A percentile compares a stretch with the other conserved stretches of the same genome.
Evolutionary conservation across 306 rosid genomes (phyloP).

Genomic region (Castanea mollissima): DNA sequence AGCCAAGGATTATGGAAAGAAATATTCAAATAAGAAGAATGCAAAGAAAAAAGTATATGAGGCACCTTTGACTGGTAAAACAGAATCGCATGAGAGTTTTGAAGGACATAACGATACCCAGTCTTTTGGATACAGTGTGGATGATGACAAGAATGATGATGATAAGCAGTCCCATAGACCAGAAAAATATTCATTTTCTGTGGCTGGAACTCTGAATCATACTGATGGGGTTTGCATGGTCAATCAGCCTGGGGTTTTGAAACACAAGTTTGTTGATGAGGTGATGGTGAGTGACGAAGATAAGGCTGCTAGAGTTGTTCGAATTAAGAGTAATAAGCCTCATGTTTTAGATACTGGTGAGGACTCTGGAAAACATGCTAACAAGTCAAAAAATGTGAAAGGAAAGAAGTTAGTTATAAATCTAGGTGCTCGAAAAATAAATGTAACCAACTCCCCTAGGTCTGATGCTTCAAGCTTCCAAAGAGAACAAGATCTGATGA

Average conservation of each 20-base stretch:
- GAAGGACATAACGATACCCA: conserved; percentile 63
- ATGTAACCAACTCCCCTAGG: conserved; percentile 72
- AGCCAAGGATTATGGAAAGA: conserved; percentile 64
- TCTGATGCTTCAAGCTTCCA: conserved; percentile 88
- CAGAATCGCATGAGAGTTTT: conserved; percentile 42
- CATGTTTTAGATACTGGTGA: conserved; percentile 65
- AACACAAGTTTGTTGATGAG: conserved; percentile 88
- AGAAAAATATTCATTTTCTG: conserved; percentile 62
- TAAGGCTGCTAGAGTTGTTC: conserved; percentile 64
- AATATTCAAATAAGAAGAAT: conserved; percentile 57
- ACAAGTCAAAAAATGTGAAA: conserved; percentile 59
- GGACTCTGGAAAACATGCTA: conserved; percentile 60
- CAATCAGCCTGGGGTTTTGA: conserved; percentile 59
- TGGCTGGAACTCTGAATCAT: conserved; percentile 63
- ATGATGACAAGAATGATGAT: conserved; percentile 58
- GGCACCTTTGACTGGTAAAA: conserved; percentile 38
- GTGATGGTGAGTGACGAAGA: conserved; percentile 94
- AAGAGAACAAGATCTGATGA: conserved; percentile 60
- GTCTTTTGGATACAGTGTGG: conserved; percentile 51
- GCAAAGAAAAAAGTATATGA: conserved; percentile 58
- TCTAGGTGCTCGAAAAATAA: conserved; percentile 84
- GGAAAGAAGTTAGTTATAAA: conserved; percentile 93
- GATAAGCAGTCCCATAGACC: conserved; percentile 48
- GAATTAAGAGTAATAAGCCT: conserved; percentile 62
- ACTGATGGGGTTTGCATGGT: conserved; percentile 51